Evolutionary conservation across 148 eudicot species (phyloP), one percentile per base, ranked within the genome.

Genomic region (Dysphania ambrosioides): DNA sequence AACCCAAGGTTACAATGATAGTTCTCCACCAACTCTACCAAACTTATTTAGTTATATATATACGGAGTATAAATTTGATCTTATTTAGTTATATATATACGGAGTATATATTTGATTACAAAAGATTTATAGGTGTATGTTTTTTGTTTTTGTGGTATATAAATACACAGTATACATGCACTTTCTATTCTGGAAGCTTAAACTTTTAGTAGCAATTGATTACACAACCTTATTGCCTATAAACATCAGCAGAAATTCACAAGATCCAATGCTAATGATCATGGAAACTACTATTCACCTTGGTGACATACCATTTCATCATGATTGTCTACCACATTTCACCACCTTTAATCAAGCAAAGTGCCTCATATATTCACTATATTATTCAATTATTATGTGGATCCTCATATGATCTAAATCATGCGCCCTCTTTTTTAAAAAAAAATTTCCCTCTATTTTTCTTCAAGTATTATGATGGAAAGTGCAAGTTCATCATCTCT

Each of bases 401-500:
- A 77, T 77, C 79, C 40, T 70, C 59, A 24, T 59, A 77, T 70
- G 69, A 69, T 70, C 69, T 12, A 76, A 40, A 76, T 76, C 66
- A 76, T 76, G 42, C 40, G 11, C 19, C 34, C 44, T 70, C 72
- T 58, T 77, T 68, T 38, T 66, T 13, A 2, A 15, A 15, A 19
- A 2, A 36, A 2, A 34, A 66, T 61, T 61, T 30, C 66, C 66
- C n/a, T 75, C 71, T 24, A 75, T 3, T 68, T 47, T 77, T 70
- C 74, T 77, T 61, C 74, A 19, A 31, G 62, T 59, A 72, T 23
- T 77, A 76, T 81, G 62, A 71, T 79, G 70, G 72, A 82, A 85
- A 83, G 88, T 82, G 83, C 79, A 77, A 74, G 61, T 86, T 76
- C 85, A 87, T 83, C 87, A 84, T 75, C 77, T 81, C 74, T 83